Base-by-base conservation (phyloP, 2,329 filamentous ascomycete genomes). In the Paramyrothecium roridum region DNA sequence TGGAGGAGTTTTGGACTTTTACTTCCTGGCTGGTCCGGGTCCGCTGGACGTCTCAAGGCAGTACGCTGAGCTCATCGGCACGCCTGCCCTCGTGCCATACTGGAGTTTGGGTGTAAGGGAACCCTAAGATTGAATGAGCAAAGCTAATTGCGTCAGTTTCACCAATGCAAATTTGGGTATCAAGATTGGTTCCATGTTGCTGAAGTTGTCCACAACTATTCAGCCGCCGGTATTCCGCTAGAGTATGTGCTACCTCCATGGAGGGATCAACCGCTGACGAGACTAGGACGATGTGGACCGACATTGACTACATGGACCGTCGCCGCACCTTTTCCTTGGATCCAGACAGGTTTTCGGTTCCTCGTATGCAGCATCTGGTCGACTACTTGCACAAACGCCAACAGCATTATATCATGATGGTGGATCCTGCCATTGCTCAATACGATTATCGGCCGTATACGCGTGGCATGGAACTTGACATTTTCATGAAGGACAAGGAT, bases 331-430 rank as follows among this genome's bases (percentile, higher is more conserved):
- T 89, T 67, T 84, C 84, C 1, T 71, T 84, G 1, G 87, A 90
- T 59, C 80, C 83, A 0, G 76, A 84, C 4, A 75, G 86, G 43
- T 90, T 85, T 64, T 80, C 86, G 0, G 63, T 88, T 17, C 53
- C 76, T 0, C 79, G 80, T 67, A 80, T 91, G 76, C 84, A 81
- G 34, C 79, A 87, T 61, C 70, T 91, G 3, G 84, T 87, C 30
- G 73, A 80, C 33, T 81, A 87, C 48, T 77, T 93, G 0, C 88
- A 91, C 64, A 67, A 72, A 10, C 80, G 84, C 57, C 70, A 87
- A 45, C 88, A 90, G 66, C 80, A 87, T 48, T 90, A 89, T 60
- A 80, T 90, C 37, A 73, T 92, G 47, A 93, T 93, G 83, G 87
- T 93, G 2, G 89, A 93, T 64, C 86, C 87, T 8, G 84, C 83